Evolutionary conservation across 176 grass and related monocot genomes (phyloP).

Genomic region (Neostapfia colusana): DNA sequence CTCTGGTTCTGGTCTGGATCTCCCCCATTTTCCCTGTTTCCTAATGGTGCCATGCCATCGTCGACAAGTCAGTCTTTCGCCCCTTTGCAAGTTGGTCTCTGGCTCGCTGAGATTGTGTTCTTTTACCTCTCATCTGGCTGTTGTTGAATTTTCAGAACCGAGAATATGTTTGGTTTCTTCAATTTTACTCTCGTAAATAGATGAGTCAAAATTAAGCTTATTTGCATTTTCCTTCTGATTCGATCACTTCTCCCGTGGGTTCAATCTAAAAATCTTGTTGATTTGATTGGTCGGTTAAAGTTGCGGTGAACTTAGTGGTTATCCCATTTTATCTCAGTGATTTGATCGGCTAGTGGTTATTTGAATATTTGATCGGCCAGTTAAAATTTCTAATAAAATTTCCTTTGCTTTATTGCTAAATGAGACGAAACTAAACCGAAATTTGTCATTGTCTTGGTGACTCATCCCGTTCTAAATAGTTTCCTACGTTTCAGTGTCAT

Average conservation of each 20-base stretch:
- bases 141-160: not conserved
- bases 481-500: not conserved
- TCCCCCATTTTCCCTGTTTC: constrained; percentile 10
- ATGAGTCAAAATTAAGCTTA: constrained; percentile 26
- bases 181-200: not conserved
- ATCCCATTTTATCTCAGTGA: not conserved
- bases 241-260: constrained; percentile 2
- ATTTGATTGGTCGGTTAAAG: constrained; percentile 25
- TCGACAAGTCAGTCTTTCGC: constrained; percentile 2
- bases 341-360: not conserved
- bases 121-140: not conserved
- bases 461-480: not conserved
- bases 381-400: not conserved
- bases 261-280: constrained; percentile 30
- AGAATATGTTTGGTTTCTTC: not conserved
- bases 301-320: constrained; percentile 13
- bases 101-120: not conserved
- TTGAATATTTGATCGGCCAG: no score
- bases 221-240: not conserved
- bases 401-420: not conserved
- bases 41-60: not conserved
- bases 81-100: constrained; percentile 4
- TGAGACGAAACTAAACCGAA: not conserved
- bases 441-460: not conserved
- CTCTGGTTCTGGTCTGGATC: constrained; percentile 20